These are phyloP conservation scores for Penicillium sp. DNA, from an alignment of 2,329 filamentous ascomycete species.

Conservation along the genomic window DNA sequence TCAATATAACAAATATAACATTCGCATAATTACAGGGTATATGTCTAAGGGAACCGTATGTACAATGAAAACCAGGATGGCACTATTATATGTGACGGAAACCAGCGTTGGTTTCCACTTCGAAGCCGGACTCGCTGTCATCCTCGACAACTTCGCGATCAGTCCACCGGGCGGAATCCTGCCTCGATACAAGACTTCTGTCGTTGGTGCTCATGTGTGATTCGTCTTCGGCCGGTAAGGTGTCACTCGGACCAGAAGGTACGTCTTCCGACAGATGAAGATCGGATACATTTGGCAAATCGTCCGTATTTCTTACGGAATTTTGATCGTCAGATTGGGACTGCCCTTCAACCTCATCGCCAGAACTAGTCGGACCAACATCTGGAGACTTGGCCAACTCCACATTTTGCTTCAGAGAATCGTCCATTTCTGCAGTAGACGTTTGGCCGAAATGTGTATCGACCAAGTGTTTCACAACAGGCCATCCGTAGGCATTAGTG, in stretches of 20 bases:
- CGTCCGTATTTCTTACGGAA: neutral
- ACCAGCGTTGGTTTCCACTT: conserved; percentile 16
- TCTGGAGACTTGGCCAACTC: conserved; percentile 60
- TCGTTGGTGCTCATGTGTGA: conserved; percentile 9
- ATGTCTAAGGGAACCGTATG: conserved; percentile 7
- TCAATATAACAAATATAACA: neutral
- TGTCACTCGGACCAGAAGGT: neutral
- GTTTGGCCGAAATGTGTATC: conserved; percentile 87
- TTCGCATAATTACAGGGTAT: conserved; percentile 11
- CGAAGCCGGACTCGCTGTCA: conserved; percentile 33
- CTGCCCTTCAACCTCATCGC: conserved; percentile 52
- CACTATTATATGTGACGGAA: conserved; percentile 10
- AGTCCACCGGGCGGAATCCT: conserved; percentile 57
- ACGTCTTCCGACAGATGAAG: neutral
- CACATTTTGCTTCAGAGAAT: conserved; percentile 56
- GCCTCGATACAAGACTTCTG: conserved; percentile 16
- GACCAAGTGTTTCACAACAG: conserved; percentile 86
- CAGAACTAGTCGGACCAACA: conserved; percentile 52
- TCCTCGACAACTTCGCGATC: conserved; percentile 54
- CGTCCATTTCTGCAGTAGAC: conserved; percentile 54
- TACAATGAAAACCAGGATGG: conserved; percentile 4
- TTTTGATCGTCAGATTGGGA: conserved; percentile 14
- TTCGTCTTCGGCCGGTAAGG: conserved; percentile 6
- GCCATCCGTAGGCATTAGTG: conserved; percentile 94
- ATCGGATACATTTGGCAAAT: conserved; percentile 1